Conservation (phyloP, 2,329 filamentous ascomycete genomes). For the Aspergillus puulaauensis region DNA sequence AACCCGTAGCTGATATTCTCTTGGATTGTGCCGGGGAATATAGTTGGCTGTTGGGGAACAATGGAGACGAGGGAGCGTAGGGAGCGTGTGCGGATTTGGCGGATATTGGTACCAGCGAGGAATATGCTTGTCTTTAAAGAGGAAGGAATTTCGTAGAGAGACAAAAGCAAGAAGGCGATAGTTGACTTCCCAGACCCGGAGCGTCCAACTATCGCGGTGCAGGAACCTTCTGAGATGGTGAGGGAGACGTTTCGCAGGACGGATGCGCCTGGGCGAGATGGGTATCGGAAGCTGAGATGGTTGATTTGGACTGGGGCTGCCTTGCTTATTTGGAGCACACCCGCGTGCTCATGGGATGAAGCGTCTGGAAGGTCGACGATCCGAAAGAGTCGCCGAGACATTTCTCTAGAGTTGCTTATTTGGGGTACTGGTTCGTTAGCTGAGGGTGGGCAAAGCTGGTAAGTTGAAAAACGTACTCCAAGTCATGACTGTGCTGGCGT, state of each 20-base stretch:
- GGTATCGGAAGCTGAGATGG: conserved; percentile 71
- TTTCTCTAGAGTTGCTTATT: conserved; percentile 70
- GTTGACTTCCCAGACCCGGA: conserved; percentile 95
- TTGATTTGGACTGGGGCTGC: conserved; percentile 58
- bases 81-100: conserved; percentile 57
- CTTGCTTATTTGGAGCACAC: conserved; percentile 44
- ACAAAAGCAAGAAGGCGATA: conserved; percentile 70
- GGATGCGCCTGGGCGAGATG: conserved; percentile 50
- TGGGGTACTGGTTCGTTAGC: conserved; percentile 62
- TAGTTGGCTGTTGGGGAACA: conserved; percentile 65
- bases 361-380: conserved; percentile 62
- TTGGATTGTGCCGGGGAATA: conserved; percentile 38
- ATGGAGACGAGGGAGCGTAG: conserved; percentile 64
- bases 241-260: conserved; percentile 69
- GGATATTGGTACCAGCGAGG: conserved; percentile 54
- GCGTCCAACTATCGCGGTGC: conserved; percentile 74
- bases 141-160: conserved; percentile 59
- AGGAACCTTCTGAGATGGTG: conserved; percentile 61
- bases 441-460: not conserved
- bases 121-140: conserved; percentile 48
- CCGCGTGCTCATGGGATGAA: conserved; percentile 58
- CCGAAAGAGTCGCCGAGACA: conserved; percentile 69
- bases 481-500: conserved; percentile 66
- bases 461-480: conserved; percentile 47
- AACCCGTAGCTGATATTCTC: not conserved